A percentile compares a stretch with the other conserved stretches of the same genome.
phyloP scores from a whole-genome alignment of 139 green algal genomes.

The Micractinium conductrix region DNA sequence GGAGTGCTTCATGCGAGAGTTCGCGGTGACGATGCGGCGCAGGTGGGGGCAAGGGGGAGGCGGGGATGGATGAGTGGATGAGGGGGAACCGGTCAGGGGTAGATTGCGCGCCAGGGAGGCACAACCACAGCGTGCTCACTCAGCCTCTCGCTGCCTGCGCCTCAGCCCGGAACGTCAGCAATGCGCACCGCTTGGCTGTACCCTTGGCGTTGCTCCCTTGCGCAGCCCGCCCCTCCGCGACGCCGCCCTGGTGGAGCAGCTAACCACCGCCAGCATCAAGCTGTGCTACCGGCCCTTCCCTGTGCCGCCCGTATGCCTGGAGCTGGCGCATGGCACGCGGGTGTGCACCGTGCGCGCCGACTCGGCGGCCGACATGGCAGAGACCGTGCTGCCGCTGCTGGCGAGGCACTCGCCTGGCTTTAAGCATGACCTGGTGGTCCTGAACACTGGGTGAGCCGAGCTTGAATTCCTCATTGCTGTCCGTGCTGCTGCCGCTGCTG shows the following conservation, averaged over 20 bases:
- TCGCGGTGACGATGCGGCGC: background rate
- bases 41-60: background rate
- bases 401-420: background rate
- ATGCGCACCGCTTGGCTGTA: background rate
- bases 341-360: conserved; percentile 19
- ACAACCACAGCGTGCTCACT: too few relatives aligned
- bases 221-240: background rate
- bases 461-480: too few relatives aligned
- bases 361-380: background rate
- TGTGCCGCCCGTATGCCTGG: background rate
- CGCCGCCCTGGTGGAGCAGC: background rate
- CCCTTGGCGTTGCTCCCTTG: background rate
- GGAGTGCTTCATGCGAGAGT: conserved; percentile 14
- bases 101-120: background rate
- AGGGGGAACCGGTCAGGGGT: background rate
- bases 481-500: too few relatives aligned
- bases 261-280: background rate
- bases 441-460: conserved; percentile 14
- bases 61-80: background rate
- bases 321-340: conserved; percentile 10
- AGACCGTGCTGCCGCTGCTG: background rate
- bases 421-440: background rate
- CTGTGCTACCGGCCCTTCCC: background rate
- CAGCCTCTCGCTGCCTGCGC: background rate
- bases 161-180: background rate